These are phyloP conservation scores for Pestalotiopsis sp. DNA, from an alignment of 2,329 filamentous ascomycete species.

Conservation along the genomic window DNA sequence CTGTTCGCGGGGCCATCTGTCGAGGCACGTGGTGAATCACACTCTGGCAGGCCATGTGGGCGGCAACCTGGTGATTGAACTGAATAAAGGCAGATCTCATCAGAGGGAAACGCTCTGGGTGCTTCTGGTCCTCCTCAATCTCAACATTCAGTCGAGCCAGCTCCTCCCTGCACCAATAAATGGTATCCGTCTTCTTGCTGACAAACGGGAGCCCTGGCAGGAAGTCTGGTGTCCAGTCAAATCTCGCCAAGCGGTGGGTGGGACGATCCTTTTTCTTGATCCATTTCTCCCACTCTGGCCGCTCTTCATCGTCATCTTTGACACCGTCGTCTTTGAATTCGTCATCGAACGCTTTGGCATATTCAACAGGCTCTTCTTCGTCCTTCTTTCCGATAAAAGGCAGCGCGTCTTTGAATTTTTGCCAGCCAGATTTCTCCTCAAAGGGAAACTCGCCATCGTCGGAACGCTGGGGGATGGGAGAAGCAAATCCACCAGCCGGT, in stretches of 20 bases:
- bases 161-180: slow-evolving; percentile 87
- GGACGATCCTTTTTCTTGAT: slow-evolving; percentile 81
- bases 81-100: slow-evolving; percentile 99
- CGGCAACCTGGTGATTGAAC: slow-evolving; percentile 96
- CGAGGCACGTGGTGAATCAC: slow-evolving; percentile 89
- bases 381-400: slow-evolving; percentile 52
- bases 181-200: slow-evolving; percentile 91
- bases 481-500: slow-evolving; percentile 62
- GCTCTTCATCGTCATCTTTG: slow-evolving; percentile 46
- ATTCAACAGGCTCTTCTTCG: slow-evolving; percentile 49
- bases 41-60: slow-evolving; percentile 96
- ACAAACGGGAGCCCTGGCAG: slow-evolving; percentile 78
- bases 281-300: slow-evolving; percentile 81
- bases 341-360: slow-evolving; percentile 65
- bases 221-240: slow-evolving; percentile 62
- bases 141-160: slow-evolving; percentile 87
- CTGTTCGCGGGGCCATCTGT: slow-evolving; percentile 87
- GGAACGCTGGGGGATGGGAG: slow-evolving; percentile 62
- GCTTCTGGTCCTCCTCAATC: slow-evolving; percentile 86
- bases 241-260: slow-evolving; percentile 74
- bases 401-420: slow-evolving; percentile 51
- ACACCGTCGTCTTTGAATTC: slow-evolving; percentile 58
- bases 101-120: slow-evolving; percentile 82
- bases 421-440: slow-evolving; percentile 51
- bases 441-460: slow-evolving; percentile 48